Conservation (phyloP, 345 rosid genomes). For the Citrus trifoliata region DNA sequence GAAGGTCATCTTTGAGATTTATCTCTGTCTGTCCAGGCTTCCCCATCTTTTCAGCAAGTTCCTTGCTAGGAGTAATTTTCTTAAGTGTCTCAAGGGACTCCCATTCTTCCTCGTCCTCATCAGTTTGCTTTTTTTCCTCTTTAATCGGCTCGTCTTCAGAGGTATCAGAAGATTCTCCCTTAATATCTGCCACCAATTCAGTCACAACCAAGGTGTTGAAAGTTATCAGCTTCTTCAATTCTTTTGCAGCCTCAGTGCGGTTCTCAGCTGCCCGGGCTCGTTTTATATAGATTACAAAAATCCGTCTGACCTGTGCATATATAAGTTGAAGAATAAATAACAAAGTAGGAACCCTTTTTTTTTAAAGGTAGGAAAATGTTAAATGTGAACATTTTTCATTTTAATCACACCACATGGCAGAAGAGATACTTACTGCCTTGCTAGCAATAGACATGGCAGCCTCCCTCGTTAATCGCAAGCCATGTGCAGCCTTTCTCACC, state of each 20-base stretch:
- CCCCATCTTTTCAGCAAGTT: conserved; percentile 54
- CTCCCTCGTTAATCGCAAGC: conserved; percentile 72
- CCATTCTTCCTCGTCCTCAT: conserved; percentile 82
- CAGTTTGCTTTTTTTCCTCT: conserved; percentile 38
- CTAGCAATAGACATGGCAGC: conserved; percentile 87
- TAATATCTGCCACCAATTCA: conserved; percentile 74
- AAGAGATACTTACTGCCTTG: conserved; percentile 66
- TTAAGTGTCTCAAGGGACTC: conserved; percentile 65
- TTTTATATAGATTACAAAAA: conserved; percentile 66
- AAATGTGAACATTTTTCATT: background rate
- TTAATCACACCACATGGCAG: background rate
- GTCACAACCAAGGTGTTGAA: conserved; percentile 83
- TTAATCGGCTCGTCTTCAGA: conserved; percentile 44
- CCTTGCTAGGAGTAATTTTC: conserved; percentile 65
- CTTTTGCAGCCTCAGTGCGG: conserved; percentile 76
- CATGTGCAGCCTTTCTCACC: conserved; percentile 81
- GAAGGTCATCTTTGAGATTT: conserved; percentile 90
- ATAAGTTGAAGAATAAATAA: background rate
- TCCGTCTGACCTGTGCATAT: conserved; percentile 63
- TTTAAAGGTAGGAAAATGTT: background rate
- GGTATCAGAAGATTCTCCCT: conserved; percentile 72
- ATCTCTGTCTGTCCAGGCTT: conserved; percentile 89
- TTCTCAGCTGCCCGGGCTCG: conserved; percentile 69
- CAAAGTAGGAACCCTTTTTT: background rate
- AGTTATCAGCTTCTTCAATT: conserved; percentile 84